Base-by-base conservation (phyloP, 83 land plant species). In the Picea abies region DNA sequence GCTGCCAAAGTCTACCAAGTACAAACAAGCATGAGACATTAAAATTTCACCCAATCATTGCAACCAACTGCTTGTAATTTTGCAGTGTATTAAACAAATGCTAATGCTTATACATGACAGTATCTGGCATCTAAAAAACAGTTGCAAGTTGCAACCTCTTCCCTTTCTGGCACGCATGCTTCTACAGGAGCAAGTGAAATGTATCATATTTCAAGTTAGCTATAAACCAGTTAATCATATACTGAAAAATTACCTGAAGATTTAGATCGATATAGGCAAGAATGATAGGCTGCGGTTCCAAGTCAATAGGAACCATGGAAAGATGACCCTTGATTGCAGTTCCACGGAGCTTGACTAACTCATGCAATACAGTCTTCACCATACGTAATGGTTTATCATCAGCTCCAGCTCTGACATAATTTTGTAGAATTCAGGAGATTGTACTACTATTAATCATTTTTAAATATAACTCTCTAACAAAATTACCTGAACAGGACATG, bases 201-300 rank as follows among this genome's bases (percentile, higher is more conserved):
- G 15, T 56, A 39, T 72, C 26, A 5, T 10, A 41, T 39, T 44
- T 44, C 14, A 44, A 73, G n/a, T 73, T 41, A 70, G 58, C n/a
- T 9, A 72, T 19, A 19, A 29, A 76, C 76, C 1, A 78, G 37
- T 16, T 79, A 58, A 35, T 17, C 80, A 83, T 49, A 69, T 19
- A 79, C 19, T 23, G 15, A 25, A 25, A 84, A 56, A 12, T 58
- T 82, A 96, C 99, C 99, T 98, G 99, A 63, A 98, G 95, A 88
- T 98, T 98, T 23, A 98, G 96, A 85, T 98, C 99, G 79, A 98
- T 98, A 80, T 98, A 98, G 10, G 99, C 99, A 84, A 98, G 99
- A 88, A 98, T 98, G 47, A 98, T 98, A 10, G 99, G 99, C 78
- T 93, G 99, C 39, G 99, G 99, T 72, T 98, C 97, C 87, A 87